These are phyloP conservation scores for Cyberlindnera petersonii DNA, from an alignment of 805 yeast genomes.

Conservation along the genomic window DNA sequence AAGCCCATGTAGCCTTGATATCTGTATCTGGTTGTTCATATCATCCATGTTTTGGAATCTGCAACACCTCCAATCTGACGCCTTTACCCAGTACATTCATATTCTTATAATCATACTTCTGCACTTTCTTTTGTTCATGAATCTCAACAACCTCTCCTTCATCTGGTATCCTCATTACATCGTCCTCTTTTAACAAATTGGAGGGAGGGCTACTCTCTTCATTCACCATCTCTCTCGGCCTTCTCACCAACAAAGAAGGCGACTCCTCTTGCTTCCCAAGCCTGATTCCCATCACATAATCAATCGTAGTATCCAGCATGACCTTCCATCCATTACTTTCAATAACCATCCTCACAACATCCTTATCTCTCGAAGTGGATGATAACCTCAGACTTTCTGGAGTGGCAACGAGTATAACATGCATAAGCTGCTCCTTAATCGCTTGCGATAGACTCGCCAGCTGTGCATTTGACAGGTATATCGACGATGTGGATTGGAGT, in stretches of 20 bases:
- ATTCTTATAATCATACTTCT: slow-evolving; percentile 20
- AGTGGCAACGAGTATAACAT: slow-evolving; percentile 13
- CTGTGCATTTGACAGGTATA: slow-evolving; percentile 23
- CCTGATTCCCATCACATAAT: slow-evolving; percentile 11
- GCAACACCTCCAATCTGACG: slow-evolving; percentile 23
- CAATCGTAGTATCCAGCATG: slow-evolving; percentile 9
- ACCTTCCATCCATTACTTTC: slow-evolving; percentile 22
- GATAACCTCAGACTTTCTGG: slow-evolving; percentile 15
- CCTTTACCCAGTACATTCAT: slow-evolving; percentile 16
- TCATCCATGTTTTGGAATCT: no score
- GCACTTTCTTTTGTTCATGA: slow-evolving; percentile 17
- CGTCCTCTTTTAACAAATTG: slow-evolving; percentile 14
- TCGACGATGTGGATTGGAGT: slow-evolving; percentile 11
- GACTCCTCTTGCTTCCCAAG: slow-evolving; percentile 4
- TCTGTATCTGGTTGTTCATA: no score
- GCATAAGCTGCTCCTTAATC: slow-evolving; percentile 15
- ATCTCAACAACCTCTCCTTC: slow-evolving; percentile 13
- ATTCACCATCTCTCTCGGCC: slow-evolving; percentile 10
- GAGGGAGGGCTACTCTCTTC: neutral
- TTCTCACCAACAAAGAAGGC: slow-evolving; percentile 14
- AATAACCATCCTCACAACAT: slow-evolving; percentile 7
- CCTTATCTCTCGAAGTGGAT: slow-evolving; percentile 10
- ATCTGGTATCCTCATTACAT: slow-evolving; percentile 15
- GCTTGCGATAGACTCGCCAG: slow-evolving; percentile 12
- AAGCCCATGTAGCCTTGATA: no score